phyloP scores from a whole-genome alignment of 192 early-diverging fungal species.

The Gryganskiella cystojenkinii region DNA sequence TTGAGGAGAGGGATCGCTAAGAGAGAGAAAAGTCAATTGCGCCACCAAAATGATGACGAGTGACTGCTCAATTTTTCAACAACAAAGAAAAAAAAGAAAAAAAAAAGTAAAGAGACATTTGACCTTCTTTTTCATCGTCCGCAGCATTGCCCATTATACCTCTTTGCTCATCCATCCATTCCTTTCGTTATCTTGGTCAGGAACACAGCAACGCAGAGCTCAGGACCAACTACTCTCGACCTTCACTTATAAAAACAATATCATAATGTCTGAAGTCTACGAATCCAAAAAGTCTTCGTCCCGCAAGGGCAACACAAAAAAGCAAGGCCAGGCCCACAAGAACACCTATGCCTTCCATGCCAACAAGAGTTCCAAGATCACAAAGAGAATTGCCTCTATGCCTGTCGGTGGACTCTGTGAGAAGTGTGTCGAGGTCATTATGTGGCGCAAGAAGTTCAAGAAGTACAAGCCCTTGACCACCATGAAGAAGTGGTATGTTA shows the following conservation, averaged over 20 bases:
- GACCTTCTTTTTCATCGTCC: conserved; percentile 22
- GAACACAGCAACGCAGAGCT: too few relatives aligned
- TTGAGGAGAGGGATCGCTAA: too few relatives aligned
- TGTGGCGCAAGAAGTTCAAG: conserved; percentile 92
- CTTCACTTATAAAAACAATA: too few relatives aligned
- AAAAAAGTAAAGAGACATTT: conserved; percentile 29
- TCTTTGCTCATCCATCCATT: conserved; percentile 35
- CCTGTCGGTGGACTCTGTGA: conserved; percentile 86
- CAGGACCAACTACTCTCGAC: too few relatives aligned
- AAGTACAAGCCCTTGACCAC: conserved; percentile 97
- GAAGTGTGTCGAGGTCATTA: conserved; percentile 77
- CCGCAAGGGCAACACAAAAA: conserved; percentile 72
- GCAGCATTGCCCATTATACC: conserved; percentile 54
- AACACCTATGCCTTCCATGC: conserved; percentile 88
- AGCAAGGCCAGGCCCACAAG: conserved; percentile 88
- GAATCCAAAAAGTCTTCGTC: conserved; percentile 58
- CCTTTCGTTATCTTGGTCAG: conserved; percentile 34
- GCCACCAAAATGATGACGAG: too few relatives aligned
- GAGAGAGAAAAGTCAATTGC: too few relatives aligned
- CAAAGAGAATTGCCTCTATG: conserved; percentile 76
- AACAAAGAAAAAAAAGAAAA: conserved; percentile 17
- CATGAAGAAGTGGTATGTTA: conserved; percentile 85
- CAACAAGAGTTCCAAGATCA: conserved; percentile 87
- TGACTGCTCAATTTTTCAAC: too few relatives aligned
- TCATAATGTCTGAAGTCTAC: conserved; percentile 36